Base-by-base conservation (phyloP, 2,329 filamentous ascomycete genomes). In the Macrophomina phaseolina region DNA sequence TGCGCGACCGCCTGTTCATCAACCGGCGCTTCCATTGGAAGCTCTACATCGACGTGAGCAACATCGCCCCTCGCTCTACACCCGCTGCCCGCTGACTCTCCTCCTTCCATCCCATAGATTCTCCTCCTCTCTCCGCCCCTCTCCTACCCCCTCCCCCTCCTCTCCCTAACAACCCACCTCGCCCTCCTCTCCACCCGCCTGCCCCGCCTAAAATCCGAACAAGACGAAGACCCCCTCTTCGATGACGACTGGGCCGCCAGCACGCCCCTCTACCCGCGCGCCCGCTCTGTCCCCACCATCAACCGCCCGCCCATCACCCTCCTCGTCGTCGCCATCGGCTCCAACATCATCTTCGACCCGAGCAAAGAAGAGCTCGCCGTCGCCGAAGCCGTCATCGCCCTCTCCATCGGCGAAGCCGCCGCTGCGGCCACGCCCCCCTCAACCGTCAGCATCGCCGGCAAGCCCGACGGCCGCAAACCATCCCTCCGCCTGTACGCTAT, bases 181-280 rank as follows among this genome's bases (percentile, higher is more conserved):
- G 95, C 95, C 3, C 90, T 99, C 55, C 89, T 97, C 69, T 90
- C 92, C 36, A 94, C 95, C 6, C 89, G 91, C 70, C 85, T 98
- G 2, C 95, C 95, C 7, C 87, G 89, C 32, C 84, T 97, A 62
- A 92, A 92, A 77, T 97, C 94, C 1, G 91, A 97, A 78, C 87
- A 88, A 67, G 94, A 98, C 80, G 95, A 99, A 81, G 95, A 99
- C 73, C 95, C 95, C 12, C 89, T 97, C 76, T 99, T 99, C 80
- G 91, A 97, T 81, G 95, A 99, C 80, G 95, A 99, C 81, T 99
- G 95, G 95, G 92, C 91, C 70, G 91, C 91, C 16, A 89, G 93
- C 0, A 85, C 88, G 18, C 89, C 89, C 67, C 82, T 99, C 36
- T 99, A 96, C 81, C 86, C 89, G 1, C 85, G 84, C 67, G 71